Conservation (phyloP, 1,139 yeast species). For the Blastobotrys persicus region DNA sequence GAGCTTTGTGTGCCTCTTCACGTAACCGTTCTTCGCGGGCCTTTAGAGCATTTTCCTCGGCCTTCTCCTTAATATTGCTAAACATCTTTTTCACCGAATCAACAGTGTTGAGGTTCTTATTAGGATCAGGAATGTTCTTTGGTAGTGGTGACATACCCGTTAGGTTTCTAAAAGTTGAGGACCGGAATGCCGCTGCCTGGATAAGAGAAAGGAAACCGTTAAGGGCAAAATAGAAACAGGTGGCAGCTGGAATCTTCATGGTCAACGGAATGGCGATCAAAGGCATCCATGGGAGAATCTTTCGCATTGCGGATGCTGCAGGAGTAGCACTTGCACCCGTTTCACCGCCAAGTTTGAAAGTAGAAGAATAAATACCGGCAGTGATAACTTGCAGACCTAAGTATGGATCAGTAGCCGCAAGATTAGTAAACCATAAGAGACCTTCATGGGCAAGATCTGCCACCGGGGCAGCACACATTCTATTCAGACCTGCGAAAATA, state of each 20-base stretch:
- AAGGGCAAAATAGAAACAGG: constrained; percentile 78
- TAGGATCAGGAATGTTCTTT: constrained; percentile 44
- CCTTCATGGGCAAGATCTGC: constrained; percentile 82
- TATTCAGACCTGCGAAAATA: constrained; percentile 80
- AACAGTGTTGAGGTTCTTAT: constrained; percentile 42
- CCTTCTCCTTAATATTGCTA: constrained; percentile 52
- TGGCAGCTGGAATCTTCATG: constrained; percentile 80
- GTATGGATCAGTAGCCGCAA: constrained; percentile 86
- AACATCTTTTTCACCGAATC: constrained; percentile 45
- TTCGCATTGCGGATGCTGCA: constrained; percentile 69
- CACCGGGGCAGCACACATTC: constrained; percentile 82
- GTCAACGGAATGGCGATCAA: constrained; percentile 81
- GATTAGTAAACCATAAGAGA: constrained; percentile 74
- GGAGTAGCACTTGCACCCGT: constrained; percentile 64
- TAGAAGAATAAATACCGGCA: constrained; percentile 71
- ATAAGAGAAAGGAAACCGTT: constrained; percentile 71
- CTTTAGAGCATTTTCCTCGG: constrained; percentile 50
- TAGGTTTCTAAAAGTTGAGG: constrained; percentile 52
- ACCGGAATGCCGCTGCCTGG: constrained; percentile 68
- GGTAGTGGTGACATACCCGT: constrained; percentile 68
- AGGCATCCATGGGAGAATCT: constrained; percentile 71
- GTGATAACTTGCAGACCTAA: constrained; percentile 82
- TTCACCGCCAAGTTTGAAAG: constrained; percentile 85
- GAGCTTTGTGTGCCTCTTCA: constrained; percentile 31
- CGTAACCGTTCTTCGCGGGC: constrained; percentile 34